Base-by-base conservation (phyloP, 2,329 filamentous ascomycete genomes). In the Trichoderma atrobrunneum region DNA sequence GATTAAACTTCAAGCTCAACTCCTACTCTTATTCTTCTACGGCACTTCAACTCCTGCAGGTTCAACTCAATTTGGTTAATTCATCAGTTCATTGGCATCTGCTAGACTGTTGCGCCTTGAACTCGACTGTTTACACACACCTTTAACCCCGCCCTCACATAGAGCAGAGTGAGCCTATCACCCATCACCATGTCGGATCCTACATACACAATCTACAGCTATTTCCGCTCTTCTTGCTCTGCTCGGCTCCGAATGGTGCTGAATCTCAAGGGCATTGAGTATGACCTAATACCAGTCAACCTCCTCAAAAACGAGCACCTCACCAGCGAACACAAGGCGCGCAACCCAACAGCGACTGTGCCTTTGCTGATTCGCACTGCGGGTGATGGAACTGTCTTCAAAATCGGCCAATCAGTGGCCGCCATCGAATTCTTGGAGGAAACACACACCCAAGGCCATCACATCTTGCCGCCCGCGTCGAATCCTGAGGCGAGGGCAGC, bases 371-470 rank as follows among this genome's bases (percentile, higher is more conserved):
- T 87, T 24, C 77, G 83, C 72, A 78, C 80, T 7, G 71, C 78
- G 2, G 73, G 76, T 2, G 70, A 75, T 1, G 75, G 74, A 3
- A 74, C 74, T 0, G 75, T 77, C 24, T 80, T 88, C 51, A 81
- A 80, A n/a, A 84, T 87, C 34, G 85, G 84, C 5, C 88, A 90
- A 76, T 90, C 88, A 5, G 77, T 89, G 43, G 87, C 89, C 2
- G 88, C 88, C 0, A 82, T 91, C 4, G 89, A 91, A 76, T 91
- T 87, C 73, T 83, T 91, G 3, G 89, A 91, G 62, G 89, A 91
- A 74, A 78, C 79, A 2, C 84, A 85, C 57, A 84, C 86, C 0
- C 76, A 81, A 0, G 72, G 78, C 39, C 39, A 69, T 0, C 75
- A 81, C 0, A 82, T 90, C 1, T 82, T 90, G 0, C 89, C 89